phyloP scores from a whole-genome alignment of 139 green algal genomes.

The Auxenochlorella pyrenoidosa region DNA sequence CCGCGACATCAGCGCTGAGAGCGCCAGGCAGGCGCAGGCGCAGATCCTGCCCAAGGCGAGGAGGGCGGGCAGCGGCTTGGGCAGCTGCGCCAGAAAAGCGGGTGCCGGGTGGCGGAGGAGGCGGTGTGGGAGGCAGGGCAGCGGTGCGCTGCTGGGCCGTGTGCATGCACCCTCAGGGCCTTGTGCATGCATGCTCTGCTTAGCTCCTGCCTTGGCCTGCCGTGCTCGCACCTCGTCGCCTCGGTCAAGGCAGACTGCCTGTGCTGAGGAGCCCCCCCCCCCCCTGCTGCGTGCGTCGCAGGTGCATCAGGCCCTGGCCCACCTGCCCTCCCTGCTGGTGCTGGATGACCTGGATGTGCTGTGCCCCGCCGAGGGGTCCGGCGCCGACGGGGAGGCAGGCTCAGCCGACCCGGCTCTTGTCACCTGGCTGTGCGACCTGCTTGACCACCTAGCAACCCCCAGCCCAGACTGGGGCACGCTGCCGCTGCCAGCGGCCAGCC shows the following conservation, averaged over 20 bases:
- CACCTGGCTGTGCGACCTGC: slow-evolving; percentile 49
- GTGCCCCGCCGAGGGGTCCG: slow-evolving; percentile 46
- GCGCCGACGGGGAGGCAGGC: slow-evolving; percentile 31
- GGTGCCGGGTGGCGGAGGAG: too few species aligned
- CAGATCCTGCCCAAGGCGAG: slow-evolving; percentile 26
- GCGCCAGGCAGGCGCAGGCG: slow-evolving; percentile 5
- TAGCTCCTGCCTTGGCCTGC: too few species aligned
- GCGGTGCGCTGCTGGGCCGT: neutral
- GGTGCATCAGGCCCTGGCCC: slow-evolving; percentile 57
- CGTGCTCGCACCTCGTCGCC: too few species aligned
- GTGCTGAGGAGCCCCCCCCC: too few species aligned
- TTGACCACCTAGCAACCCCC: slow-evolving; percentile 46
- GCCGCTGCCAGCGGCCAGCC: neutral
- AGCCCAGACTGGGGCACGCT: slow-evolving; percentile 34
- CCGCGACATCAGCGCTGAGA: slow-evolving; percentile 52
- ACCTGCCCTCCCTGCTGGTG: slow-evolving; percentile 78
- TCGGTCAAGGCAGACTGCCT: too few species aligned
- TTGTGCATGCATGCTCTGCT: neutral
- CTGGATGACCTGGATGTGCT: slow-evolving; percentile 88
- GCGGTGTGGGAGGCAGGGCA: neutral
- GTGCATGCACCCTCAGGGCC: neutral
- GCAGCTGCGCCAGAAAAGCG: neutral
- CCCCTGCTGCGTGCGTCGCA: neutral
- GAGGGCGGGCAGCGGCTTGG: too few species aligned
- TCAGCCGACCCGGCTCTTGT: slow-evolving; percentile 31